Evolutionary conservation across 2,329 filamentous ascomycete species (phyloP).

Genomic region (Fusarium tupiense): DNA sequence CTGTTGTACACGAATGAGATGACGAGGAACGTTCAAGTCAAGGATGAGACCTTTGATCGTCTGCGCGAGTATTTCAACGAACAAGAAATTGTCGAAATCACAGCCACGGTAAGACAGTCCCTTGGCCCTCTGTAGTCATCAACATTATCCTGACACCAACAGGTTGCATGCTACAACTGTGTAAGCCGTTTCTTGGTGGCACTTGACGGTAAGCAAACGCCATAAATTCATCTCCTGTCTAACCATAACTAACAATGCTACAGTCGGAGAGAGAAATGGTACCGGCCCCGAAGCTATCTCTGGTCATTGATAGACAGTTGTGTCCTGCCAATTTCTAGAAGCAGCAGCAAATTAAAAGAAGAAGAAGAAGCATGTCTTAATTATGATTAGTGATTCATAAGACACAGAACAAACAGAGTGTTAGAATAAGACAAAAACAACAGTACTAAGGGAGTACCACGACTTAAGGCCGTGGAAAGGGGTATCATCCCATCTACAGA

Average conservation of each 20-base stretch:
- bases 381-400: not conserved
- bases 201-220: slow-evolving; percentile 69
- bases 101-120: slow-evolving; percentile 68
- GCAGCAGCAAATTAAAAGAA: slow-evolving; percentile 2
- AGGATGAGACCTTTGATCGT: slow-evolving; percentile 72
- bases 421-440: slow-evolving; percentile 1
- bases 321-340: slow-evolving; percentile 3
- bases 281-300: slow-evolving; percentile 57
- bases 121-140: not conserved
- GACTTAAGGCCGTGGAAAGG: slow-evolving; percentile 38
- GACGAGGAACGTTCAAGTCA: slow-evolving; percentile 77
- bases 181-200: slow-evolving; percentile 87
- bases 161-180: slow-evolving; percentile 82
- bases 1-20: slow-evolving; percentile 83
- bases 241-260: slow-evolving; percentile 41
- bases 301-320: slow-evolving; percentile 45
- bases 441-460: slow-evolving; percentile 16
- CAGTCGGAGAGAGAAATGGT: slow-evolving; percentile 68
- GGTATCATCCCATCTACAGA: slow-evolving; percentile 55
- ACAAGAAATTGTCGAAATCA: slow-evolving; percentile 82
- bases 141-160: slow-evolving; percentile 24
- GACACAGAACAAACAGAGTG: not conserved
- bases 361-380: not conserved
- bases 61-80: slow-evolving; percentile 72
- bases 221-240: slow-evolving; percentile 9